Evolutionary conservation across 2,329 filamentous ascomycete species (phyloP).

Genomic region (Mycocentrospora acerina): DNA sequence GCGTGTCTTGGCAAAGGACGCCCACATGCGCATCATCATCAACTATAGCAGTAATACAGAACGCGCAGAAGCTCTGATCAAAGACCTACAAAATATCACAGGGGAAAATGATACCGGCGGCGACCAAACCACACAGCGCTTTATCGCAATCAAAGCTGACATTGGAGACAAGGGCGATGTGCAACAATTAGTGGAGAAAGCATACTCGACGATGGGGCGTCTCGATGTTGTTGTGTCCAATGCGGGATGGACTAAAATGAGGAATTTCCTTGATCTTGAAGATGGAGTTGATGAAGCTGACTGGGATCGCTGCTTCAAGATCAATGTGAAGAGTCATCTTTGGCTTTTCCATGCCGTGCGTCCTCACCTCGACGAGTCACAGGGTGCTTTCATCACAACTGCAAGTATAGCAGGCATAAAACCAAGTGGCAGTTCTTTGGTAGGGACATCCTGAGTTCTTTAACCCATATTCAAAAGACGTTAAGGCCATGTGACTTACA

Average conservation of each 20-base stretch:
- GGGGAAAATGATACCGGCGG: neutral
- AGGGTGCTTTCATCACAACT: conserved; percentile 62
- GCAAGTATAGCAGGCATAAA: conserved; percentile 62
- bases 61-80: neutral
- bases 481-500: no score
- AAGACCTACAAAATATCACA: neutral
- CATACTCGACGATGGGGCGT: conserved; percentile 42
- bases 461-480: no score
- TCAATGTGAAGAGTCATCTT: conserved; percentile 54
- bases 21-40: neutral
- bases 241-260: conserved; percentile 62
- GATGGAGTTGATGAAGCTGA: conserved; percentile 57
- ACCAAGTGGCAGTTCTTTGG: conserved; percentile 56
- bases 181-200: conserved; percentile 39
- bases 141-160: conserved; percentile 12
- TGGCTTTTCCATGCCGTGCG: conserved; percentile 54
- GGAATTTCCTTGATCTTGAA: conserved; percentile 55
- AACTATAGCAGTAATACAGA: neutral
- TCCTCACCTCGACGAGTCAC: conserved; percentile 57
- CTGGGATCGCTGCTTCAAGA: conserved; percentile 62
- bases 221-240: conserved; percentile 44
- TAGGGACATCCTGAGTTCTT: no score
- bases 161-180: conserved; percentile 14
- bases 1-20: neutral
- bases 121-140: neutral